Evolutionary conservation across 306 rosid species (phyloP), one percentile per base, ranked within the genome.

Genomic region (Potentilla sterilis): DNA sequence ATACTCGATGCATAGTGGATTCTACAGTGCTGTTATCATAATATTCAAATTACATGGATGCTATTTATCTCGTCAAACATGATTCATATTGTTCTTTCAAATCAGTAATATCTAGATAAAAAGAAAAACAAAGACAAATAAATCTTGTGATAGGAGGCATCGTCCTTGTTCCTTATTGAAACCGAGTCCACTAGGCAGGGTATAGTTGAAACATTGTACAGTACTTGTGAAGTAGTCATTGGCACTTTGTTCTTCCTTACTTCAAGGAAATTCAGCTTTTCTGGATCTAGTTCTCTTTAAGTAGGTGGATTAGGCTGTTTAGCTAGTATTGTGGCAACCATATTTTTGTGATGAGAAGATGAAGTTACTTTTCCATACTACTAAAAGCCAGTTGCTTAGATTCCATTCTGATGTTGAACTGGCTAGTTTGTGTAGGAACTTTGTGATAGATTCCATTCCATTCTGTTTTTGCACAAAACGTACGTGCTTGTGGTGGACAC

Each of bases 191-290:
- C 21, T 35, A 71, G 75, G 42, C 67, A 7, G 14, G 68, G 68
- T 7, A 64, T 42, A 48, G 16, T 7, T 37, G 49, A 64, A 37
- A 21, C 58, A 8, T 18, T 9, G 16, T 1, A 55, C 38, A 37
- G 61, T 47, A 37, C 46, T 54, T 10, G 22, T 37, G 21, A 9
- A 40, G 24, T 15, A 24, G 57, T 0, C 5, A 42, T 4, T 8
- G 13, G 38, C 38, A 19, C 4, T 41, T 54, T 2, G 32, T n/a
- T 70, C 75, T 40, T 73, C 71, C 43, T 74, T 81, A 90, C 76
- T 90, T 90, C 93, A 93, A 92, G 41, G 93, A n/a, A n/a, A n/a
- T n/a, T n/a, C n/a, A n/a, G n/a, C n/a, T n/a, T n/a, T n/a, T n/a
- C n/a, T n/a, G n/a, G n/a, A n/a, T n/a, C n/a, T n/a, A n/a, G n/a